Percentiles rank a stretch among this genome's conserved stretches.
phyloP scores from a whole-genome alignment of 805 yeast genomes.

The Cephaloascus albidus region DNA sequence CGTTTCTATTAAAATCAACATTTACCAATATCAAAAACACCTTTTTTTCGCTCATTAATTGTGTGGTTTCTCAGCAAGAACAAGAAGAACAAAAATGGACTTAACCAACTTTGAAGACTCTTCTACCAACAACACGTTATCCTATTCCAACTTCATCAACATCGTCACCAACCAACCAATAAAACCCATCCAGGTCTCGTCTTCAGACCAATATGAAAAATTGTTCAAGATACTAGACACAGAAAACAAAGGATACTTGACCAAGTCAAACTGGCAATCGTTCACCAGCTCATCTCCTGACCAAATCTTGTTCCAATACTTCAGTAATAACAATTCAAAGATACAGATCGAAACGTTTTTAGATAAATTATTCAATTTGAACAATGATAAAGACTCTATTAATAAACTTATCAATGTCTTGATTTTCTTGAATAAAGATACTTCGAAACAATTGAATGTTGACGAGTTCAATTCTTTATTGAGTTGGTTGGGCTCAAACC shows the following conservation, averaged over 20 bases:
- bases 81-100: no score
- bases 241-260: neutral
- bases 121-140: conserved; percentile 17
- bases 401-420: no score
- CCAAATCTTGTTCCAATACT: neutral
- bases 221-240: neutral
- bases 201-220: neutral
- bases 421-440: neutral
- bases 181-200: neutral
- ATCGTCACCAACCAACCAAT: conserved; percentile 29
- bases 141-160: no score
- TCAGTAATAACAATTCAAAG: neutral
- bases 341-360: neutral
- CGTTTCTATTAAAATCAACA: no score
- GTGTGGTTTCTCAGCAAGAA: no score
- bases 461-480: neutral
- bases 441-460: neutral
- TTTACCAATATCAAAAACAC: no score
- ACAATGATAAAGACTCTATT: neutral
- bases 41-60: no score
- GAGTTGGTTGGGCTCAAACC: neutral
- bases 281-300: no score
- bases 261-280: neutral
- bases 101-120: neutral
- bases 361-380: neutral